Evolutionary conservation across 257 asterid genomes (phyloP).

Genomic region (Gentiana dahurica): DNA sequence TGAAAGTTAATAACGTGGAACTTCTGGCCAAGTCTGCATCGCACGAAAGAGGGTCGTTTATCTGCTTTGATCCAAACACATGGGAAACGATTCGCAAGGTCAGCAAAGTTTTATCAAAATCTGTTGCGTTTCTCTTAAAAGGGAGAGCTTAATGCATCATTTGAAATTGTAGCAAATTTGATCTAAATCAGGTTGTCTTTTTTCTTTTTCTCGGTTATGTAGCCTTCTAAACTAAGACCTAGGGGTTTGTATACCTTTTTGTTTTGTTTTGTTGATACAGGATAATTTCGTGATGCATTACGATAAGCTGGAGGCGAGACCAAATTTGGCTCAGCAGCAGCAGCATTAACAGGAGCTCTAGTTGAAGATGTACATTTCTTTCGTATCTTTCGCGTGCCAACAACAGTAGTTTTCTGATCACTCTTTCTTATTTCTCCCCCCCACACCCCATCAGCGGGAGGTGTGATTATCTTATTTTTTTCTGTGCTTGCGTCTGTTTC

Average conservation of each 20-base stretch:
- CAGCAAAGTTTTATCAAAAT: conserved; percentile 3
- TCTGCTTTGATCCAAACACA: conserved; percentile 61
- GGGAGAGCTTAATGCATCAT: neutral
- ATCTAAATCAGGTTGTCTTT: too few relatives aligned
- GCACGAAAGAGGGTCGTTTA: conserved; percentile 64
- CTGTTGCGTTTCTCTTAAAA: neutral
- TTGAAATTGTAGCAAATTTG: too few relatives aligned
- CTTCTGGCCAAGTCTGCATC: conserved; percentile 54
- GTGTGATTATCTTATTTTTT: neutral
- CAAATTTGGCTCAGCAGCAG: conserved; percentile 4
- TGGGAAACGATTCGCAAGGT: conserved; percentile 78
- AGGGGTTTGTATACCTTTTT: neutral
- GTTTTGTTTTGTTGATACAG: conserved; percentile 18
- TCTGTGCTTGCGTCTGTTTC: too few relatives aligned
- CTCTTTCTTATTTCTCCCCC: conserved; percentile 6
- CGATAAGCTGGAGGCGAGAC: conserved; percentile 54
- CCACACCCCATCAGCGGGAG: too few relatives aligned
- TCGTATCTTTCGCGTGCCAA: neutral
- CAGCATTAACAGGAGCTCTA: too few relatives aligned
- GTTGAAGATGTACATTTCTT: too few relatives aligned
- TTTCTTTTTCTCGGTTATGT: neutral
- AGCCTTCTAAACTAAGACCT: neutral
- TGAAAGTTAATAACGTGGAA: conserved; percentile 47
- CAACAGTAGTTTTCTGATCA: conserved; percentile 23
- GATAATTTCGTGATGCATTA: conserved; percentile 54